Evolutionary conservation across 1,284 basidiomycete genomes (phyloP), one percentile per base, ranked within the genome.

Genomic region (Leccinum pseudoinsigne): DNA sequence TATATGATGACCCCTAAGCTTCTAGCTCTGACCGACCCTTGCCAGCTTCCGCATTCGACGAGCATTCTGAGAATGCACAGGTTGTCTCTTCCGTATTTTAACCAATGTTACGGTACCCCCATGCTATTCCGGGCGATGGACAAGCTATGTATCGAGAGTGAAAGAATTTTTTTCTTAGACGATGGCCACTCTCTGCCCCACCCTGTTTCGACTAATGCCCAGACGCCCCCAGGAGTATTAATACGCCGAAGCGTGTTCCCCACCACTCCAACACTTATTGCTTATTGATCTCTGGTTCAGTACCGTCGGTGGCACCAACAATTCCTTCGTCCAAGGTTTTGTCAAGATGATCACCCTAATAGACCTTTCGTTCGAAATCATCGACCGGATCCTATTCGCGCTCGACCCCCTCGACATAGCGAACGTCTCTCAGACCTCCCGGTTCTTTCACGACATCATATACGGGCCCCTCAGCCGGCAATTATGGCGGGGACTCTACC

Each of bases 401-500:
- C 79, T 81, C 59, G 85, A 89, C 68, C 88, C 87, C 2, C 70
- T 84, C 47, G 82, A 88, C 62, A 80, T 88, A 38, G 78, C 85
- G 1, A 63, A 70, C 11, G 64, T 83, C 60, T 77, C 85, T 0
- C 83, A 84, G 68, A 81, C 81, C n/a, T 84, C 81, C 64, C 77
- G 72, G 3, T 65, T 68, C n/a, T 79, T 83, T 59, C 71, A 77
- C 64, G 66, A 67, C 4, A 68, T 85, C 60, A 71, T 89, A 21
- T 86, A 87, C 65, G 66, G 77, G 58, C 69, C 79, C 0, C 69
- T 70, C 18, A 79, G 83, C 68, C 76, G 79, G 23, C 78, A 79
- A 59, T 72, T 90, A 56, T 90, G 89, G 89, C 81, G 86, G 4
- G 75, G 72, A 14, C 77, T 90, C 2, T 90, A 89, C 70, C 83